Evolutionary conservation across 2,329 filamentous ascomycete species (phyloP), one percentile per base, ranked within the genome.

Genomic region (Ceratocystis papillata): DNA sequence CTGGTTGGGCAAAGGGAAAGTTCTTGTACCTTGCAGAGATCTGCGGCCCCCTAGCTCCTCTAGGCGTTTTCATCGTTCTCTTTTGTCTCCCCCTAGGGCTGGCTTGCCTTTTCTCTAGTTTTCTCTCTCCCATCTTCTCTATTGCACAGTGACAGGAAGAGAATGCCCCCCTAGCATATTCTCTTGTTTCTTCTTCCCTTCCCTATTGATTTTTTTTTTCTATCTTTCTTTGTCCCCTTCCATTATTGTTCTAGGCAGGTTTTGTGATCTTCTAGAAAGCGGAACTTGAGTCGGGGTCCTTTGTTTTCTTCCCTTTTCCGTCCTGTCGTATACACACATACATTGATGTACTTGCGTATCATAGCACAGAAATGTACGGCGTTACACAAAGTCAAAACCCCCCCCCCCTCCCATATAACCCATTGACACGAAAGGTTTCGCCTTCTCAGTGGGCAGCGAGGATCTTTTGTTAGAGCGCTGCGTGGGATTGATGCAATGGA

Each of bases 391-490:
- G 5, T 12, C 37, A 7, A 8, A 7, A 8, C 4, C 46, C 50
- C 2, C 5, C 50, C 50, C 50, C 10, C 2, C 50, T 3, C 46
- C 46, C 15, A n/a, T 12, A 22, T 15, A 57, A 28, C 17, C 10
- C 5, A 17, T 57, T 57, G 53, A 15, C 53, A 57, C 25, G 22
- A 22, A 57, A 57, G 22, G 25, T 20, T 10, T 15, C 5, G 20
- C 25, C 30, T 30, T 57, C 15, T 37, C 3, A 37, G 8, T 37
- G 3, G 37, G 37, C 53, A 17, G 30, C 25, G 22, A 57, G 53
- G 53, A 57, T 57, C 53, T 57, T 57, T 57, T 57, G 53, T 57
- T 28, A 15, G 8, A 33, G 15, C 10, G 46, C n/a, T 50, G 46
- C n/a, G 17, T 50, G 5, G 2, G 46, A 50, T 50, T 5, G n/a